Percentiles rank a stretch among this genome's conserved stretches.
These are phyloP conservation scores for Tripidium arundinaceum DNA, from an alignment of 202 grass and related monocot species.

Conservation along the genomic window DNA sequence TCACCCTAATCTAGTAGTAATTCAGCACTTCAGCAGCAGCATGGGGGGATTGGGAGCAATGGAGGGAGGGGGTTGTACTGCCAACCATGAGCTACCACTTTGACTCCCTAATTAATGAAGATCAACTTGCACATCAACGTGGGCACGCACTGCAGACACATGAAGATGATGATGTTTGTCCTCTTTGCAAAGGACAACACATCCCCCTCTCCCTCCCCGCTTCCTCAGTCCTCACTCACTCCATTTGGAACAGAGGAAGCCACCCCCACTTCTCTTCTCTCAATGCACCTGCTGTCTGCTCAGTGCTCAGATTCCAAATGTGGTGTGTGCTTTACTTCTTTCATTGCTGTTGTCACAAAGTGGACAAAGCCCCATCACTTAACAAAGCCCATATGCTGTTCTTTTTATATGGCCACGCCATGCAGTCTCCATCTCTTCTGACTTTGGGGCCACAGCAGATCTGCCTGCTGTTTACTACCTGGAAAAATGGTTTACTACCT, in stretches of 20 bases:
- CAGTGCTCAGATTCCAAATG: slow-evolving; percentile 26
- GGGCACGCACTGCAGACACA: slow-evolving; percentile 12
- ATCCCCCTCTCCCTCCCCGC: background rate
- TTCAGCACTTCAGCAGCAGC: background rate
- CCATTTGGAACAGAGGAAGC: background rate
- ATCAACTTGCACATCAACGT: slow-evolving; percentile 10
- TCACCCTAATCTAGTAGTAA: background rate
- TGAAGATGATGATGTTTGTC: slow-evolving; percentile 10
- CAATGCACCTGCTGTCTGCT: background rate
- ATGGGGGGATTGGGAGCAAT: background rate
- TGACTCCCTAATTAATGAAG: slow-evolving; percentile 34
- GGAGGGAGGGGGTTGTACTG: background rate
- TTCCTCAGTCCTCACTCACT: background rate
- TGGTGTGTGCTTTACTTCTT: background rate
- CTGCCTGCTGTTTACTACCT: background rate
- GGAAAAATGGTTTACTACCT: slow-evolving; percentile 19
- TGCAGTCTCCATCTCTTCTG: slow-evolving; percentile 2
- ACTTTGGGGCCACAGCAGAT: background rate
- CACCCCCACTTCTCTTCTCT: background rate
- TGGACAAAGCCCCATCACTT: background rate
- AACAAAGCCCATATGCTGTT: background rate
- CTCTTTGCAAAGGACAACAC: slow-evolving; percentile 7
- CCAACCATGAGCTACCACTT: slow-evolving; percentile 11
- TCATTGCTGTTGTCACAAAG: background rate
- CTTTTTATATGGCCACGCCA: slow-evolving; percentile 22